A percentile compares a stretch with the other conserved stretches of the same genome.
phyloP scores from a whole-genome alignment of 2,329 filamentous ascomycete genomes.

The Cladophialophora yegresii region DNA sequence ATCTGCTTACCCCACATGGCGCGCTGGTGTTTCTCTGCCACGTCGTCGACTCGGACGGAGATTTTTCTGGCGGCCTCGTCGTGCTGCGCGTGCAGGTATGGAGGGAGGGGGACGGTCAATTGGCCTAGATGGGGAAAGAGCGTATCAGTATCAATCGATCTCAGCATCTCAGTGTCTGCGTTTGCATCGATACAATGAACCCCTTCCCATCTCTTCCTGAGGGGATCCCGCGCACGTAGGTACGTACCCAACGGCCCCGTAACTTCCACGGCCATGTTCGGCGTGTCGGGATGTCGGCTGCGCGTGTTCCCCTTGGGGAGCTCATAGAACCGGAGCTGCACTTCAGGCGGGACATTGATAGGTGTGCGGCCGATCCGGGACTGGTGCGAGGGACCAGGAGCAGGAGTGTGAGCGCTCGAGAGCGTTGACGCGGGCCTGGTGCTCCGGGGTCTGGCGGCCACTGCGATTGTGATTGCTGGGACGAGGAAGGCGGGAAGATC shows the following conservation, averaged over 20 bases:
- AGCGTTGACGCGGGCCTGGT: slow-evolving; percentile 52
- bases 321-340: slow-evolving; percentile 69
- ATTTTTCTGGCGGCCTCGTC: slow-evolving; percentile 66
- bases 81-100: slow-evolving; percentile 71
- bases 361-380: slow-evolving; percentile 87
- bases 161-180: slow-evolving; percentile 13
- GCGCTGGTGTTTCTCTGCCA: slow-evolving; percentile 70
- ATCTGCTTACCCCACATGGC: slow-evolving; percentile 85
- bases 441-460: not conserved
- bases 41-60: slow-evolving; percentile 69
- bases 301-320: slow-evolving; percentile 62
- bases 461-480: slow-evolving; percentile 58
- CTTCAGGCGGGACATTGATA: slow-evolving; percentile 78
- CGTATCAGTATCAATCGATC: too few species aligned
- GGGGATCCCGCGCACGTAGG: slow-evolving; percentile 33
- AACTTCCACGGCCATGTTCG: slow-evolving; percentile 68
- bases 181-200: not conserved
- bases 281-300: slow-evolving; percentile 62
- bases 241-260: slow-evolving; percentile 74
- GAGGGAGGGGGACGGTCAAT: slow-evolving; percentile 74
- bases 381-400: slow-evolving; percentile 56
- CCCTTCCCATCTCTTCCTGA: not conserved
- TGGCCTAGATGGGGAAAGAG: slow-evolving; percentile 56
- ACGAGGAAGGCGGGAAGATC: slow-evolving; percentile 72
- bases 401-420: slow-evolving; percentile 45